Conservation (phyloP, 2,329 filamentous ascomycete genomes). For the Periconia macrospinosa region DNA sequence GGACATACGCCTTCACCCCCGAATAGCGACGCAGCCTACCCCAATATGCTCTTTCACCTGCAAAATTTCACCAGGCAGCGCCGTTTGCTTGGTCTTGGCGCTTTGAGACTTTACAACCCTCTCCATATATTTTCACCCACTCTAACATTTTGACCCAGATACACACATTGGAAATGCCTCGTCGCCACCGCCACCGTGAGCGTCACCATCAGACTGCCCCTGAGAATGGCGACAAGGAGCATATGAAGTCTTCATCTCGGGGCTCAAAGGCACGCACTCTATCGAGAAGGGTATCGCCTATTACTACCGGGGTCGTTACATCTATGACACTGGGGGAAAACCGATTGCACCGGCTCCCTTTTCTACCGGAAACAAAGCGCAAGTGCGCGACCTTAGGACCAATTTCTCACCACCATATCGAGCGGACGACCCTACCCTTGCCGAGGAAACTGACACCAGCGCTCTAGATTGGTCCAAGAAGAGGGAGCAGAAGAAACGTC, state of each 20-base stretch:
- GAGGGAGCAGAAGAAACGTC: conserved; percentile 2
- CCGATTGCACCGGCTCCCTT: conserved; percentile 25
- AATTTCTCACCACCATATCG: conserved; percentile 15
- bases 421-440: not conserved
- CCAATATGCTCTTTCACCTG: too few relatives aligned
- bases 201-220: not conserved
- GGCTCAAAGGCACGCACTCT: conserved; percentile 20
- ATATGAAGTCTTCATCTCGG: conserved; percentile 27
- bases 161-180: too few relatives aligned
- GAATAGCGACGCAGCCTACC: too few relatives aligned
- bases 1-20: too few relatives aligned
- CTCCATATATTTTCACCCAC: too few relatives aligned
- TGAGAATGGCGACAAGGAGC: not conserved
- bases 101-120: too few relatives aligned
- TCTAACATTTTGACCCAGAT: too few relatives aligned
- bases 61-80: too few relatives aligned
- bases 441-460: conserved; percentile 11
- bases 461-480: conserved; percentile 14
- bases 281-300: conserved; percentile 29
- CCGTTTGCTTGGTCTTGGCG: too few relatives aligned
- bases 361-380: conserved; percentile 20
- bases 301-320: conserved; percentile 33
- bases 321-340: conserved; percentile 22
- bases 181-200: too few relatives aligned
- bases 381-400: conserved; percentile 11